Percentiles rank a stretch among this genome's conserved stretches.
These are phyloP conservation scores for Coniochaeta prunicola DNA, from an alignment of 2,329 filamentous ascomycete species.

Conservation along the genomic window DNA sequence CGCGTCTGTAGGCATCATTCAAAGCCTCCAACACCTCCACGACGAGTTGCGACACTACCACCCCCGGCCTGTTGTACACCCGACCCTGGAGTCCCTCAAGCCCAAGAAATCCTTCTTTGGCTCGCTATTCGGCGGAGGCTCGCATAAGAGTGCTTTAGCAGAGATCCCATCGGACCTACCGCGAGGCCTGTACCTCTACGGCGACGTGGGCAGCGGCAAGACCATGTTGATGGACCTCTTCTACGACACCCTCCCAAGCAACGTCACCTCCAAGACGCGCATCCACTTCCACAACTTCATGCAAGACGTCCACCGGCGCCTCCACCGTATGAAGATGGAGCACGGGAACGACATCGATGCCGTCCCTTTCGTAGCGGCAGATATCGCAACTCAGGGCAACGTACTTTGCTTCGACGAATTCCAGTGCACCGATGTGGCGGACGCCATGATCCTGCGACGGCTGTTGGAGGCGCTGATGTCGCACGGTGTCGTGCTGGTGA, in stretches of 20 bases:
- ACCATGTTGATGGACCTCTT: constrained; percentile 99
- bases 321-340: constrained; percentile 84
- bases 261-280: constrained; percentile 75
- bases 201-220: constrained; percentile 95
- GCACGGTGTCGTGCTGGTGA: constrained; percentile 92
- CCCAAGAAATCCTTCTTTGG: constrained; percentile 50
- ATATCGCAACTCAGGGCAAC: constrained; percentile 76
- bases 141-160: constrained; percentile 30
- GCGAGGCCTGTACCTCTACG: constrained; percentile 87
- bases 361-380: constrained; percentile 87
- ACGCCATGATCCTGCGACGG: constrained; percentile 92
- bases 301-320: constrained; percentile 88
- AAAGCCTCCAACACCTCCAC: constrained; percentile 82
- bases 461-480: constrained; percentile 88
- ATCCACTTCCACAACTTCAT: constrained; percentile 99
- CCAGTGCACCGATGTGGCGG: constrained; percentile 95
- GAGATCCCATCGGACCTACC: constrained; percentile 68
- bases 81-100: constrained; percentile 64
- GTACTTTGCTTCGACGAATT: constrained; percentile 98
- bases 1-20: constrained; percentile 64
- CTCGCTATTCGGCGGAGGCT: constrained; percentile 51
- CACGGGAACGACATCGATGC: constrained; percentile 86
- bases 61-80: constrained; percentile 68
- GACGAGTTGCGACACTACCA: constrained; percentile 70
- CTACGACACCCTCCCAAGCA: constrained; percentile 79